A percentile compares a stretch with the other conserved stretches of the same genome.
Evolutionary conservation across 192 early-diverging fungal genomes (phyloP).

Genomic region (Coemansia sp.): DNA sequence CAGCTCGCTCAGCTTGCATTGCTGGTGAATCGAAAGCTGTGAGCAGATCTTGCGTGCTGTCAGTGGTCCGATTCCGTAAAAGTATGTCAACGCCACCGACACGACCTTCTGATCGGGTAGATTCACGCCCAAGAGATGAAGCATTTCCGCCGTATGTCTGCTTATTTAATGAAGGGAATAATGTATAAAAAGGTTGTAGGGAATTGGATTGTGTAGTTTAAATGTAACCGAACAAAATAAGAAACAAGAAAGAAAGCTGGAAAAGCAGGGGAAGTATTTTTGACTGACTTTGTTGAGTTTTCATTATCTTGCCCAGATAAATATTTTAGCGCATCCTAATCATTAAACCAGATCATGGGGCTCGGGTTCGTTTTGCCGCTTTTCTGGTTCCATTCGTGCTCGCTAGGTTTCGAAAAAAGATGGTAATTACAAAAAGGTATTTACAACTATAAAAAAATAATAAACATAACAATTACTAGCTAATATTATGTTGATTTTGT

Average conservation of each 20-base stretch:
- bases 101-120: constrained; percentile 88
- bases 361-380: too few relatives aligned
- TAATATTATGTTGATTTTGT: too few relatives aligned
- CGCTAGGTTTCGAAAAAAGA: too few relatives aligned
- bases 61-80: constrained; percentile 87
- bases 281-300: too few relatives aligned
- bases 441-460: too few relatives aligned
- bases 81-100: constrained; percentile 77
- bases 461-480: too few relatives aligned
- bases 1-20: constrained; percentile 85
- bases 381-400: too few relatives aligned
- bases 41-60: constrained; percentile 77
- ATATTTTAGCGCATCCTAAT: too few relatives aligned
- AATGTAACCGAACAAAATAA: not conserved
- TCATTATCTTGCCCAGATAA: too few relatives aligned
- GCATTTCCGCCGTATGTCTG: constrained; percentile 47
- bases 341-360: too few relatives aligned
- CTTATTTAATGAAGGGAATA: not conserved
- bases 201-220: not conserved
- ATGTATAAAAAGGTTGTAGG: not conserved
- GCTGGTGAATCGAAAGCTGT: constrained; percentile 78
- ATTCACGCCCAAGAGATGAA: constrained; percentile 93
- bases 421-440: too few relatives aligned
- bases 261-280: too few relatives aligned
- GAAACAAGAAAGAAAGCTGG: not conserved